Conservation (phyloP, 768 basidiomycete genomes). For the Termitomyces heimii region DNA sequence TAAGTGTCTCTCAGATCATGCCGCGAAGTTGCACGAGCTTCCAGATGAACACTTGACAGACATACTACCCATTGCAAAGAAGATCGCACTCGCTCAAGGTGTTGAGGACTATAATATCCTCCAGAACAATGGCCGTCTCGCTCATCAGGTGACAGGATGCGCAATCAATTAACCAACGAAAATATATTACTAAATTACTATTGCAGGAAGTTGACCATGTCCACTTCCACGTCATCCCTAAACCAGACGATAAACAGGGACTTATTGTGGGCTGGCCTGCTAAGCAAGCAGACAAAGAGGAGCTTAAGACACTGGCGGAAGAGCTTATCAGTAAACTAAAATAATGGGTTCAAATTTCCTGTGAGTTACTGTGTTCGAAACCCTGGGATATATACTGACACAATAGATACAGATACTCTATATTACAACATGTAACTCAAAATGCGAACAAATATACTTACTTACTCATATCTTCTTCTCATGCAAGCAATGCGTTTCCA, state of each 20-base stretch:
- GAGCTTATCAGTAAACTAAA: constrained; percentile 51
- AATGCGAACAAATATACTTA: not conserved
- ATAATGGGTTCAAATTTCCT: not conserved
- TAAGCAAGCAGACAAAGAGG: constrained; percentile 52
- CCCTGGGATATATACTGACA: not conserved
- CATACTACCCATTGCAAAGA: constrained; percentile 77
- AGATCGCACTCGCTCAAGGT: constrained; percentile 74
- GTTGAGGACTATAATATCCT: constrained; percentile 83
- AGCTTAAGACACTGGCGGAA: constrained; percentile 50
- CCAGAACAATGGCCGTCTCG: constrained; percentile 53
- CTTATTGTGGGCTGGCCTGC: constrained; percentile 81
- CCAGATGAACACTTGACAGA: constrained; percentile 83
- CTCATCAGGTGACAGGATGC: constrained; percentile 41
- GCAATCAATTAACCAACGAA: not conserved
- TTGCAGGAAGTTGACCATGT: constrained; percentile 74
- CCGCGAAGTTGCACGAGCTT: constrained; percentile 78
- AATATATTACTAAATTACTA: not conserved
- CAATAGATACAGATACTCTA: not conserved
- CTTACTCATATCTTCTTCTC: not conserved
- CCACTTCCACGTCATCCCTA: constrained; percentile 94
- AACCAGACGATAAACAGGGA: constrained; percentile 69
- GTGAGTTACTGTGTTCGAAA: not conserved
- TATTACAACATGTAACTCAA: not conserved
- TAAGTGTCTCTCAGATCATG: constrained; percentile 56
- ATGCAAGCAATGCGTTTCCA: not conserved